phyloP scores from a whole-genome alignment of 1,284 basidiomycete genomes.

The Pyrrhoderma lamaoense region DNA sequence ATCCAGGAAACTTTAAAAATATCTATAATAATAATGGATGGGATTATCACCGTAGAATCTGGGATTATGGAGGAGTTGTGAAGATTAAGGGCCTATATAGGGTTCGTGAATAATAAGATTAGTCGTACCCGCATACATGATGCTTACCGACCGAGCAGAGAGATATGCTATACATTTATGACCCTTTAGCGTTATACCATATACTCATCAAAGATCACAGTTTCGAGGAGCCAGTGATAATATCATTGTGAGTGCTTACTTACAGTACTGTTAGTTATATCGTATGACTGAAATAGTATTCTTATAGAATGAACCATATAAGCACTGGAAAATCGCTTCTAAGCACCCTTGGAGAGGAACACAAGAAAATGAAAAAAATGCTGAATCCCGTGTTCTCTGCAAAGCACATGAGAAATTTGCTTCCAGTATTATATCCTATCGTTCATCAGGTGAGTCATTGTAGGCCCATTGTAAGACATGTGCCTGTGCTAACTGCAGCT shows the following conservation, averaged over 20 bases:
- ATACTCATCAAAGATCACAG: constrained; percentile 28
- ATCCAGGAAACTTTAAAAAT: constrained; percentile 6
- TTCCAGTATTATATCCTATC: constrained; percentile 25
- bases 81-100: constrained; percentile 46
- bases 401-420: constrained; percentile 24
- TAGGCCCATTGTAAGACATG: neutral
- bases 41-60: constrained; percentile 8
- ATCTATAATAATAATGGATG: constrained; percentile 5
- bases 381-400: constrained; percentile 28
- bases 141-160: too few species aligned
- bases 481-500: too few species aligned
- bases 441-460: constrained; percentile 23
- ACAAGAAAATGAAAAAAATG: constrained; percentile 25
- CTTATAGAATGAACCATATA: neutral
- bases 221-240: neutral
- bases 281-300: too few species aligned
- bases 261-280: too few species aligned
- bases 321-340: neutral
- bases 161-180: constrained; percentile 13
- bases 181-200: constrained; percentile 23
- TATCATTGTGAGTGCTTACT: constrained; percentile 1
- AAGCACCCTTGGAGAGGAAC: constrained; percentile 21
- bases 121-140: too few species aligned
- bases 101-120: constrained; percentile 26
- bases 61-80: constrained; percentile 39